A percentile compares a stretch with the other conserved stretches of the same genome.
Evolutionary conservation across 352 stramenopile genomes (phyloP).

Genomic region (Globisporangium radiosum): DNA sequence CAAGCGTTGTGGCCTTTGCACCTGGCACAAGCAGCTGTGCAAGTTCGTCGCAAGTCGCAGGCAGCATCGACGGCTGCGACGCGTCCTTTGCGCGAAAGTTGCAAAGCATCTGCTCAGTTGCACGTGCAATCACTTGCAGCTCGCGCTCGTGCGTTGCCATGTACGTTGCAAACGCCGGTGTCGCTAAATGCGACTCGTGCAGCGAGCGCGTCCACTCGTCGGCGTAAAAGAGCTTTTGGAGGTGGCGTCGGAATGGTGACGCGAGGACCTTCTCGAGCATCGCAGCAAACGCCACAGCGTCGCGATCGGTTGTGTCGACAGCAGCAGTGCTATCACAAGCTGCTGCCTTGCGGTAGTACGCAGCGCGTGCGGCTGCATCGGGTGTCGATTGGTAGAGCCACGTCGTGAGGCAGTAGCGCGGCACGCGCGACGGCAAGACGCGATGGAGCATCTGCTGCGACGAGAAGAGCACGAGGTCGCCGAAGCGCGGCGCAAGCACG

Average conservation of each 20-base stretch:
- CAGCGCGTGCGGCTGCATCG: conserved; percentile 15
- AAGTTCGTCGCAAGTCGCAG: conserved; percentile 22
- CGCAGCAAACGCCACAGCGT: conserved; percentile 7
- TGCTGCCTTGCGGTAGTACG: conserved; percentile 16
- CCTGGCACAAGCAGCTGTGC: conserved; percentile 18
- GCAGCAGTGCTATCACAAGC: neutral
- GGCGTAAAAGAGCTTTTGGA: conserved; percentile 48
- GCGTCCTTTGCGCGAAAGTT: conserved; percentile 48
- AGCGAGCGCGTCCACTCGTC: conserved; percentile 56
- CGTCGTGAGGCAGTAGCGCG: conserved; percentile 58
- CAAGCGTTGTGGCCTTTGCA: conserved; percentile 15
- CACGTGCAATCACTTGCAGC: conserved; percentile 35
- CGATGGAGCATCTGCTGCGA: conserved; percentile 78
- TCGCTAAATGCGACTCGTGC: conserved; percentile 46
- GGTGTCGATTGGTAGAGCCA: conserved; percentile 52
- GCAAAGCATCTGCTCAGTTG: conserved; percentile 47
- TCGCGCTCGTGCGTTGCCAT: conserved; percentile 57
- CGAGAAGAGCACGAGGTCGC: conserved; percentile 71
- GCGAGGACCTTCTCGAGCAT: conserved; percentile 52
- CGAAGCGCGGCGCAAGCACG: conserved; percentile 45
- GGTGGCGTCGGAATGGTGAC: conserved; percentile 55
- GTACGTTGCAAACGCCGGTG: conserved; percentile 46
- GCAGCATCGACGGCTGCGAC: conserved; percentile 20
- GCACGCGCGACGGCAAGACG: conserved; percentile 41
- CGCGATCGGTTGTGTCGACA: neutral